These are phyloP conservation scores for Endotrypanum monterogeii DNA, from an alignment of 208 protist genomes.

Conservation along the genomic window DNA sequence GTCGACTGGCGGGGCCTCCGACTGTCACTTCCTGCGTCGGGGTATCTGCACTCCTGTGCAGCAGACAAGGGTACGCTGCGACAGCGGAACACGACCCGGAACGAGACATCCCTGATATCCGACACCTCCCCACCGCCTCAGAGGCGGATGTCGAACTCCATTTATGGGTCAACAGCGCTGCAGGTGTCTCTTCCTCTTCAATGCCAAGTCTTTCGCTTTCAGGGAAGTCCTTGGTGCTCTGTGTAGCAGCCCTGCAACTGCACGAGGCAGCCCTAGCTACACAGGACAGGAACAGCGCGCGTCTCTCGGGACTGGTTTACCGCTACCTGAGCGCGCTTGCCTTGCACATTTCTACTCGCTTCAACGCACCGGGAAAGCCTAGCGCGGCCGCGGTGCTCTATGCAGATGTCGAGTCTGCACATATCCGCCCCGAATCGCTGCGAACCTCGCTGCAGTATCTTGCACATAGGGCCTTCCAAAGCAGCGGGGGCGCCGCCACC, in stretches of 20 bases:
- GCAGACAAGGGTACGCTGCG: neutral
- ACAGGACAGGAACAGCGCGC: neutral
- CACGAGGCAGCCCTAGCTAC: neutral
- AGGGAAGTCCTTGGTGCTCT: constrained; percentile 30
- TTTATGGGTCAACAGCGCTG: constrained; percentile 4
- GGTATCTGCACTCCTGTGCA: neutral
- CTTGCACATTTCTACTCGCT: constrained; percentile 11
- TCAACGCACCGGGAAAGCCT: constrained; percentile 18
- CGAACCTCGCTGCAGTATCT: constrained; percentile 24
- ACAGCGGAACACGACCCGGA: neutral
- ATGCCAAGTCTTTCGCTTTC: neutral
- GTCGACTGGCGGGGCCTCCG: neutral
- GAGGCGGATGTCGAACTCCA: constrained; percentile 26
- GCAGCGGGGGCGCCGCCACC: neutral
- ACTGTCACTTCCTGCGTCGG: neutral
- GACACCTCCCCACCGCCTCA: neutral
- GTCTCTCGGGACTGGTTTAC: neutral
- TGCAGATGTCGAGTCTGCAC: constrained; percentile 18
- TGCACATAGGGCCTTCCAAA: constrained; percentile 19
- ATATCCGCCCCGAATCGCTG: constrained; percentile 7
- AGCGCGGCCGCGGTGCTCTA: constrained; percentile 7
- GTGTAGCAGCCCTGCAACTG: constrained; percentile 23
- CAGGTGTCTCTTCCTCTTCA: neutral
- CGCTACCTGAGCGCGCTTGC: constrained; percentile 21
- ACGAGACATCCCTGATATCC: neutral